These are phyloP conservation scores for Boletus barrowsii DNA, from an alignment of 768 basidiomycete species.

Conservation along the genomic window DNA sequence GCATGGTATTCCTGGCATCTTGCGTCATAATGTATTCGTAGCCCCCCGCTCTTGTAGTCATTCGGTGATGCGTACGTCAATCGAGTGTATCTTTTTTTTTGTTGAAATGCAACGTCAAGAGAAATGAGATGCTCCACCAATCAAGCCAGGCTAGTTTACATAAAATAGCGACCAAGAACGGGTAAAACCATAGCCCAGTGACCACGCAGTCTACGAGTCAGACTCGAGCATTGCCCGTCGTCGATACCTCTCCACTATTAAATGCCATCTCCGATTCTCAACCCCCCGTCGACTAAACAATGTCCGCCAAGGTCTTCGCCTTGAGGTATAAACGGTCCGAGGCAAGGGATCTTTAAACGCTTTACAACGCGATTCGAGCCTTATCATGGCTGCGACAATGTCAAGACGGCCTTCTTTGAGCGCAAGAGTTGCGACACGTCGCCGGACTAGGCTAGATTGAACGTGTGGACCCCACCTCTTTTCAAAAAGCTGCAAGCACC, in stretches of 20 bases:
- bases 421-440: conserved; percentile 56
- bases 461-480: conserved; percentile 54
- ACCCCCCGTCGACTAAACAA: conserved; percentile 25
- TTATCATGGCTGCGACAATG: conserved; percentile 35
- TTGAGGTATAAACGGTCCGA: conserved; percentile 7
- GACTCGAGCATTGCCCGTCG: conserved; percentile 5
- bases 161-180: background rate
- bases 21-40: conserved; percentile 24
- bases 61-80: conserved; percentile 17
- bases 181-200: background rate
- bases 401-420: conserved; percentile 63
- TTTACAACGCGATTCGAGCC: conserved; percentile 13
- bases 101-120: too few species aligned
- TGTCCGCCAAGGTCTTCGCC: conserved; percentile 21
- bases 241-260: conserved; percentile 24
- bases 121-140: too few species aligned
- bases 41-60: conserved; percentile 8
- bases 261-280: conserved; percentile 31
- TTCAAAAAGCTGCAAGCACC: conserved; percentile 44
- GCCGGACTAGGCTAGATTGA: conserved; percentile 56
- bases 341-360: conserved; percentile 2
- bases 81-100: conserved; percentile 2
- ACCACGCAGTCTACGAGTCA: background rate
- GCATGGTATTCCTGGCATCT: conserved; percentile 6
- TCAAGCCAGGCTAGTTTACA: background rate